phyloP scores from a whole-genome alignment of 805 yeast genomes.

The Metschnikowia dekortorum region DNA sequence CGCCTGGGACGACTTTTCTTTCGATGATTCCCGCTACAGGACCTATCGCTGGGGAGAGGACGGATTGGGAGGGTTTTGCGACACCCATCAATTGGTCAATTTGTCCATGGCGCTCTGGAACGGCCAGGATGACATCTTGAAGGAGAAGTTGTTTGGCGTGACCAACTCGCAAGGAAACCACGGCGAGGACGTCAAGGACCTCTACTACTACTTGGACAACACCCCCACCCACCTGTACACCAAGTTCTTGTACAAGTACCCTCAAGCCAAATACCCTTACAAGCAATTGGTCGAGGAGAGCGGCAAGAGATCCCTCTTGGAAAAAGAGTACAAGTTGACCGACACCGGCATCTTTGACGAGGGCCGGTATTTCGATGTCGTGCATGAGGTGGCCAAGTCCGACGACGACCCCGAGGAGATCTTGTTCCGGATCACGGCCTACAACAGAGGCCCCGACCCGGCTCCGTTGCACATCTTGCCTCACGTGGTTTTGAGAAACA shows the following conservation, averaged over 20 bases:
- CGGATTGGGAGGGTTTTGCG: constrained; percentile 87
- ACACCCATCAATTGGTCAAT: constrained; percentile 73
- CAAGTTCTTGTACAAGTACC: constrained; percentile 89
- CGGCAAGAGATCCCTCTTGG: constrained; percentile 58
- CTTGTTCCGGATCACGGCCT: constrained; percentile 80
- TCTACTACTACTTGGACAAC: constrained; percentile 81
- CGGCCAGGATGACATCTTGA: constrained; percentile 77
- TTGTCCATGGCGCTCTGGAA: constrained; percentile 88
- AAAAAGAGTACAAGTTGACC: constrained; percentile 74
- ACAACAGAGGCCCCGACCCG: constrained; percentile 72
- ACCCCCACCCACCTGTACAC: constrained; percentile 91
- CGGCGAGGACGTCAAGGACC: constrained; percentile 91
- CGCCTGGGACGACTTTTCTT: constrained; percentile 87
- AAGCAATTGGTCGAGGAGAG: constrained; percentile 66
- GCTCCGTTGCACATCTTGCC: constrained; percentile 90
- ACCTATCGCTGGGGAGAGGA: constrained; percentile 95
- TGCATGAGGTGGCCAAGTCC: constrained; percentile 85
- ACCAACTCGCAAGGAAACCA: constrained; percentile 94
- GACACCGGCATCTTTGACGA: constrained; percentile 76
- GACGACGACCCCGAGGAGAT: constrained; percentile 77
- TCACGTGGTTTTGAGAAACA: constrained; percentile 78
- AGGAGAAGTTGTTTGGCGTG: constrained; percentile 82
- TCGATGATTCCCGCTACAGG: constrained; percentile 76
- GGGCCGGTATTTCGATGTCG: constrained; percentile 78
- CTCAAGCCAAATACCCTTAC: constrained; percentile 83